Conservation (phyloP, 768 basidiomycete genomes). For the Jaapia argillacea region DNA sequence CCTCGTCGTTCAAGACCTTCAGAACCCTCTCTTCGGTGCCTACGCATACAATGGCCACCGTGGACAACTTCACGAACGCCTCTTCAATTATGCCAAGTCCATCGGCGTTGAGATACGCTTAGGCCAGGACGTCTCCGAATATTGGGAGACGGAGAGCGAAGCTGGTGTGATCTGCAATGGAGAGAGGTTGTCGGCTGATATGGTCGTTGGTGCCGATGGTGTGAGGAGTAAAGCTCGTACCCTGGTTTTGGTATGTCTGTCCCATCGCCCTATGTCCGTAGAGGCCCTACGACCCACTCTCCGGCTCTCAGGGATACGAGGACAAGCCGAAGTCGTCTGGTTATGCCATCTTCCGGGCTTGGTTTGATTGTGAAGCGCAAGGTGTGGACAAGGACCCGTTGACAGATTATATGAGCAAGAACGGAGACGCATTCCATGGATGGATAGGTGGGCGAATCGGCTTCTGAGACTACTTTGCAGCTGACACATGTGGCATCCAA, state of each 20-base stretch:
- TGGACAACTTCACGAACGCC: slow-evolving; percentile 14
- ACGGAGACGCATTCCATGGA: slow-evolving; percentile 9
- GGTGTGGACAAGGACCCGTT: slow-evolving; percentile 13
- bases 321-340: slow-evolving; percentile 15
- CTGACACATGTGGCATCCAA: not conserved
- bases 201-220: slow-evolving; percentile 18
- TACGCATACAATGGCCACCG: slow-evolving; percentile 19
- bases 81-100: slow-evolving; percentile 12
- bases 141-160: slow-evolving; percentile 9
- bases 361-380: slow-evolving; percentile 12
- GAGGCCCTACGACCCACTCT: not conserved
- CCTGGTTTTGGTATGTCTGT: slow-evolving; percentile 11
- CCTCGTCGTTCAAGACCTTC: slow-evolving; percentile 11
- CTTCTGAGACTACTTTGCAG: not conserved
- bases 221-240: slow-evolving; percentile 11
- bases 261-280: not conserved
- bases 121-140: slow-evolving; percentile 10
- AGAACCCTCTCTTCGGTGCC: slow-evolving; percentile 8
- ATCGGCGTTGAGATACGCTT: slow-evolving; percentile 13
- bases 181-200: slow-evolving; percentile 10
- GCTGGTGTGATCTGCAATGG: slow-evolving; percentile 11
- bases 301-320: slow-evolving; percentile 9
- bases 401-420: slow-evolving; percentile 7
- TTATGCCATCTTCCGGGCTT: slow-evolving; percentile 18
- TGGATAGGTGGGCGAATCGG: slow-evolving; percentile 12